Evolutionary conservation across 2,329 filamentous ascomycete species (phyloP).

Genomic region (Ceratocystis eucalypticola): DNA sequence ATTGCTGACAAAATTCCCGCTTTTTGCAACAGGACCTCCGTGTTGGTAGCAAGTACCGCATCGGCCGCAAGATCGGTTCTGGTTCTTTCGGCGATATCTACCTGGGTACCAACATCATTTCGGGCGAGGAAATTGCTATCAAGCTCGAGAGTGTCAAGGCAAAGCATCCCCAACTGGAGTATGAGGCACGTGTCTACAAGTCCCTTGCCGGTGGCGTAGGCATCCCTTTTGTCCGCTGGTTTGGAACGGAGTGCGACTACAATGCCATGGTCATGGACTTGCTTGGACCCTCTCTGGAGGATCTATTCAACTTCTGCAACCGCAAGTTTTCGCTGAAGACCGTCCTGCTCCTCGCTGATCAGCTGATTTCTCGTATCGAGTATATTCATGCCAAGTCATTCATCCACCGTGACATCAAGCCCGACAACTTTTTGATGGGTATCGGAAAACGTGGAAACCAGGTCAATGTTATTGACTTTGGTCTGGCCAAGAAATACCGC

Average conservation of each 20-base stretch:
- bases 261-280: conserved; percentile 99
- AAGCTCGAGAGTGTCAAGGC: conserved; percentile 99
- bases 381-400: conserved; percentile 99
- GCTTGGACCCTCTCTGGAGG: conserved; percentile 86
- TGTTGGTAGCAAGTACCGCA: conserved; percentile 99
- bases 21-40: conserved; percentile 63
- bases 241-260: conserved; percentile 98
- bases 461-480: conserved; percentile 98
- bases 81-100: conserved; percentile 98
- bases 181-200: conserved; percentile 89
- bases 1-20: conserved; percentile 7
- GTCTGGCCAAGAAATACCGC: conserved; percentile 98
- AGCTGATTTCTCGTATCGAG: conserved; percentile 97
- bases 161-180: conserved; percentile 97
- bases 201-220: conserved; percentile 89
- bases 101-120: conserved; percentile 98
- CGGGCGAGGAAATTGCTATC: conserved; percentile 97
- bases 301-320: conserved; percentile 99
- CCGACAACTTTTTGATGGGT: conserved; percentile 98
- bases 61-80: conserved; percentile 96
- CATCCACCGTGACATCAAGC: conserved; percentile 99
- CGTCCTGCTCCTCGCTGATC: conserved; percentile 86
- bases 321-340: conserved; percentile 99
- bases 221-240: conserved; percentile 98
- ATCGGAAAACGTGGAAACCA: conserved; percentile 99